phyloP scores from a whole-genome alignment of 208 protist species.

The Angomonas deanei region DNA sequence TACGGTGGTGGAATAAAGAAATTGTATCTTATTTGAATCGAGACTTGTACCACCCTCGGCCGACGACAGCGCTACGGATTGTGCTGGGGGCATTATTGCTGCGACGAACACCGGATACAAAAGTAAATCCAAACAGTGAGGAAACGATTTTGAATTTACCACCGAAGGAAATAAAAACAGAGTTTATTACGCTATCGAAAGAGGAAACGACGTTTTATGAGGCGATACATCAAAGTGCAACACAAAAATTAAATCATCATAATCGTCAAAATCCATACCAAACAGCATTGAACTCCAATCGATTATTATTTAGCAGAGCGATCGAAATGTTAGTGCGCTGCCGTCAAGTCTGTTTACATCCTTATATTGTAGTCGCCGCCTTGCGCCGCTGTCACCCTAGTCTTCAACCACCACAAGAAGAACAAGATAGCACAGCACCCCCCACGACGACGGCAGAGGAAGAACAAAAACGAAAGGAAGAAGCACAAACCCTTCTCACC shows the following conservation, averaged over 20 bases:
- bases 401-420: not conserved
- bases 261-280: not conserved
- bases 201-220: conserved; percentile 47
- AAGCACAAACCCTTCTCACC: not conserved
- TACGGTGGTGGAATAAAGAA: conserved; percentile 62
- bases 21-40: conserved; percentile 52
- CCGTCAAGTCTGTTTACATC: conserved; percentile 79
- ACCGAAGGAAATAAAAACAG: conserved; percentile 22
- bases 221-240: conserved; percentile 39
- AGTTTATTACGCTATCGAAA: conserved; percentile 26
- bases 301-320: conserved; percentile 41
- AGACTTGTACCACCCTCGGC: conserved; percentile 35
- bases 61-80: conserved; percentile 41
- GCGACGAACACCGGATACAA: conserved; percentile 43
- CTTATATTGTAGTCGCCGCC: conserved; percentile 70
- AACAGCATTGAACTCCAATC: conserved; percentile 5
- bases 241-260: conserved; percentile 27
- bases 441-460: not conserved
- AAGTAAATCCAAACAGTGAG: conserved; percentile 30
- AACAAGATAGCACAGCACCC: not conserved
- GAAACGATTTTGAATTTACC: conserved; percentile 42
- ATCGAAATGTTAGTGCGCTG: conserved; percentile 86
- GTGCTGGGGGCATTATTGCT: conserved; percentile 54
- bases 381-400: conserved; percentile 24
- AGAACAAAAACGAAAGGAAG: not conserved